Conservation (phyloP, 805 yeast species). For the Teunomyces panamensis region DNA sequence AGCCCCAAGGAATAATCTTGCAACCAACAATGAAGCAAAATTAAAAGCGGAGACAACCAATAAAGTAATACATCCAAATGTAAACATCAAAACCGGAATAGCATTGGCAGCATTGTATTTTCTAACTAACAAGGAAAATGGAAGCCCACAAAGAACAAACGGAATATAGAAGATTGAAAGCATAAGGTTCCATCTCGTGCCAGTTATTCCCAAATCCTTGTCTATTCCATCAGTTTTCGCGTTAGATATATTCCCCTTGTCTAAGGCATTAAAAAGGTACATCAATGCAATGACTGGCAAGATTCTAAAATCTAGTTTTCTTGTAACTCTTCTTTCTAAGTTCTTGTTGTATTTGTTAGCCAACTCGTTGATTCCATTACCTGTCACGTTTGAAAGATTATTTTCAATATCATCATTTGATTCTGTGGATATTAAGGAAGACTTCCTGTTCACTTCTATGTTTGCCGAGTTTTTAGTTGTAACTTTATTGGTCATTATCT, state of each 20-base stretch:
- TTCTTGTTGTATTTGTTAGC: conserved; percentile 15
- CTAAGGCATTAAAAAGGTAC: conserved; percentile 49
- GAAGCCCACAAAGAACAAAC: conserved; percentile 44
- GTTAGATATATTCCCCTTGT: conserved; percentile 48
- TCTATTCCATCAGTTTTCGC: conserved; percentile 49
- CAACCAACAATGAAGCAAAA: conserved; percentile 25
- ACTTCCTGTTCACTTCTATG: conserved; percentile 6
- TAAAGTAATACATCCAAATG: conserved; percentile 42
- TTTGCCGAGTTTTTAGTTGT: conserved; percentile 5
- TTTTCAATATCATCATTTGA: not conserved
- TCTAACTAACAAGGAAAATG: conserved; percentile 40
- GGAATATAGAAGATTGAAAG: conserved; percentile 46
- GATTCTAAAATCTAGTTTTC: conserved; percentile 43
- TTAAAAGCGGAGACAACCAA: conserved; percentile 38
- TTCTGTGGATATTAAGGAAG: conserved; percentile 6
- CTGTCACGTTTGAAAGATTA: not conserved
- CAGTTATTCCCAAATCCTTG: conserved; percentile 37
- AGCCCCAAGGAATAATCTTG: conserved; percentile 37
- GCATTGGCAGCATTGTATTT: conserved; percentile 42
- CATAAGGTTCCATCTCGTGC: conserved; percentile 44
- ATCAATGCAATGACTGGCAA: conserved; percentile 44
- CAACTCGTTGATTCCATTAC: not conserved
- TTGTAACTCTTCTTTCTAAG: conserved; percentile 29
- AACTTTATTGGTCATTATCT: conserved; percentile 4
- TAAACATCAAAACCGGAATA: conserved; percentile 43